Percentiles rank a stretch among this genome's conserved stretches.
phyloP scores from a whole-genome alignment of 192 early-diverging fungal genomes.

The Gonapodya prolifera region DNA sequence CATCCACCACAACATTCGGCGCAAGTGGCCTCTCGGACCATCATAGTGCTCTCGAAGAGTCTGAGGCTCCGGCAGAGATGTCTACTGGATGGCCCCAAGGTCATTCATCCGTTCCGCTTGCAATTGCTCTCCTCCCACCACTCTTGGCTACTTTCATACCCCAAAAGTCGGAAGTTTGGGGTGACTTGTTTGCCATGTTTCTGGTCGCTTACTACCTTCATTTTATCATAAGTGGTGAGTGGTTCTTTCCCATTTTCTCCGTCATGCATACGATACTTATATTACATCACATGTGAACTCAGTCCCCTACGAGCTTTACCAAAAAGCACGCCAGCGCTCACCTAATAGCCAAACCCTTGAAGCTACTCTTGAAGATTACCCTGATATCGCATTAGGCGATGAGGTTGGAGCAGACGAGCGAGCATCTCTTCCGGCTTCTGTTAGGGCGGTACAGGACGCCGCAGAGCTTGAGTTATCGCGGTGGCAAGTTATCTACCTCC shows the following conservation, averaged over 20 bases:
- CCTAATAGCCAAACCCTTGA: background rate
- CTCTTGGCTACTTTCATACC: background rate
- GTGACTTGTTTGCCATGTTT: background rate
- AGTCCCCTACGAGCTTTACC: constrained; percentile 1
- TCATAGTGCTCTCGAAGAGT: background rate
- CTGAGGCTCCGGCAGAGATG: background rate
- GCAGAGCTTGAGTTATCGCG: background rate
- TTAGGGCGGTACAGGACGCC: background rate
- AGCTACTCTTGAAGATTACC: background rate
- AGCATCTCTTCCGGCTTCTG: background rate
- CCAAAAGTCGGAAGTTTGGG: background rate
- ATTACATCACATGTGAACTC: background rate
- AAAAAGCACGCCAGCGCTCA: background rate
- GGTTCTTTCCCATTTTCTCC: background rate
- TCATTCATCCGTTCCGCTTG: background rate
- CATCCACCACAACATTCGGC: too few relatives aligned
- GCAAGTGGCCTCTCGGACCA: background rate
- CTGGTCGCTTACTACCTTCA: constrained; percentile 1
- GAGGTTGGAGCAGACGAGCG: background rate
- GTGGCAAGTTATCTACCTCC: background rate
- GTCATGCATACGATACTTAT: background rate
- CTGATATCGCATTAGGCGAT: too few relatives aligned
- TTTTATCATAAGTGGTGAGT: background rate
- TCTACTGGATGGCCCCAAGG: background rate
- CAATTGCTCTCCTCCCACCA: background rate